Base-by-base conservation (phyloP, 768 basidiomycete genomes). In the Lentinula edodes region DNA sequence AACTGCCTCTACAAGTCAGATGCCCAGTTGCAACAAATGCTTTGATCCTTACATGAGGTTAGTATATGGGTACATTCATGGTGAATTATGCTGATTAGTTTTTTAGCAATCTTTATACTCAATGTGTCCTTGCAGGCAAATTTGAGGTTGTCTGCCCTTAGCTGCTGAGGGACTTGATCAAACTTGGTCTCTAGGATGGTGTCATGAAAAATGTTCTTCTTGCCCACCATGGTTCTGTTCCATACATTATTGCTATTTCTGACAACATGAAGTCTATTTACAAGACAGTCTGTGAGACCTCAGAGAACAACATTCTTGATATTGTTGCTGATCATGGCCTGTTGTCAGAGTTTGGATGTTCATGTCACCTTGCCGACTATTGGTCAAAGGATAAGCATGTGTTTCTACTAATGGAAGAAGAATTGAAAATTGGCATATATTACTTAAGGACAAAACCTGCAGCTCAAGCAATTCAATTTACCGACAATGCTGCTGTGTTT, bases 391-490 rank as follows among this genome's bases (percentile, higher is more conserved):
- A 95, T 94, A 41, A 91, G 89, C 63, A 95, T 95, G 93, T 94
- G 95, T 74, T 96, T 95, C 80, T 98, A 98, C 72, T 96, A 95
- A n/a, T 98, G 97, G 97, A 96, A 96, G 84, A 93, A 93, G 97
- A 97, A 38, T 77, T 99, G 70, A 99, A 99, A 85, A 99, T 97
- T 0, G 97, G 96, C 66, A 95, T 96, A 91, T 95, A 94, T 77
- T 98, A 99, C 75, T 83, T 99, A 53, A 86, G 97, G 59, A 98
- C 97, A 39, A 85, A 93, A 57, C 93, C 97, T 5, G 95, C 95
- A 8, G 92, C 93, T 12, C 89, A 93, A 69, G 97, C 97, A 55
- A 95, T 96, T 72, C 94, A 99, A 77, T 98, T 99, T 80, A 99
- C 97, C 9, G 86, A 98, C 62, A 94, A 96, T 72, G 88, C 91